These are phyloP conservation scores for Ogataea minuta DNA, from an alignment of 805 yeast genomes.

Conservation along the genomic window DNA sequence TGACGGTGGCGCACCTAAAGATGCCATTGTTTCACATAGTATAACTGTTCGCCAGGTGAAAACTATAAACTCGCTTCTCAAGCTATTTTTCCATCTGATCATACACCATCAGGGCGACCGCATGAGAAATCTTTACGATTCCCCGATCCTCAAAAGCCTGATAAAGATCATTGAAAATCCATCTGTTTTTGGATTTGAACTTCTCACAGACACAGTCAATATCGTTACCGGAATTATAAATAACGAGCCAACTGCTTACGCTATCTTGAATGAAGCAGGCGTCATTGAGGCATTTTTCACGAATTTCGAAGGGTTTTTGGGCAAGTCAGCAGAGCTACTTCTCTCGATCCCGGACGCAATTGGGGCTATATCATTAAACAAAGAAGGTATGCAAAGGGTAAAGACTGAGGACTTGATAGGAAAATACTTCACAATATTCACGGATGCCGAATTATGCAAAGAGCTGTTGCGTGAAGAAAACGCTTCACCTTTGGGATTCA, in stretches of 20 bases:
- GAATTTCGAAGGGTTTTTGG: slow-evolving; percentile 53
- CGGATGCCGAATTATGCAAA: slow-evolving; percentile 47
- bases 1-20: slow-evolving; percentile 56
- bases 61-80: slow-evolving; percentile 56
- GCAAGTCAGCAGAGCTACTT: slow-evolving; percentile 56
- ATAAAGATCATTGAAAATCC: slow-evolving; percentile 58
- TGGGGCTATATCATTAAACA: slow-evolving; percentile 80
- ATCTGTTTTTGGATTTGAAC: slow-evolving; percentile 60
- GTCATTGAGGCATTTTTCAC: slow-evolving; percentile 64
- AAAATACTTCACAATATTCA: slow-evolving; percentile 50
- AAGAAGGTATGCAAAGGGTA: slow-evolving; percentile 64
- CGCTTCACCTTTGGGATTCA: slow-evolving; percentile 56
- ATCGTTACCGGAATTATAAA: slow-evolving; percentile 71
- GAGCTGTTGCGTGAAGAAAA: slow-evolving; percentile 53
- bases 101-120: slow-evolving; percentile 80
- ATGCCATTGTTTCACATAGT: slow-evolving; percentile 45
- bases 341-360: slow-evolving; percentile 67
- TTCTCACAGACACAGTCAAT: slow-evolving; percentile 60
- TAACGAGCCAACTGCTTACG: slow-evolving; percentile 86
- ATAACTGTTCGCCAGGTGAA: slow-evolving; percentile 62
- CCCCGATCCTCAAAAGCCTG: slow-evolving; percentile 65
- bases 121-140: slow-evolving; percentile 80
- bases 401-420: slow-evolving; percentile 38
- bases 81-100: slow-evolving; percentile 60
- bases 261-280: slow-evolving; percentile 74